Conservation (phyloP, 495 filamentous ascomycete species). For the Podospora didyma region DNA sequence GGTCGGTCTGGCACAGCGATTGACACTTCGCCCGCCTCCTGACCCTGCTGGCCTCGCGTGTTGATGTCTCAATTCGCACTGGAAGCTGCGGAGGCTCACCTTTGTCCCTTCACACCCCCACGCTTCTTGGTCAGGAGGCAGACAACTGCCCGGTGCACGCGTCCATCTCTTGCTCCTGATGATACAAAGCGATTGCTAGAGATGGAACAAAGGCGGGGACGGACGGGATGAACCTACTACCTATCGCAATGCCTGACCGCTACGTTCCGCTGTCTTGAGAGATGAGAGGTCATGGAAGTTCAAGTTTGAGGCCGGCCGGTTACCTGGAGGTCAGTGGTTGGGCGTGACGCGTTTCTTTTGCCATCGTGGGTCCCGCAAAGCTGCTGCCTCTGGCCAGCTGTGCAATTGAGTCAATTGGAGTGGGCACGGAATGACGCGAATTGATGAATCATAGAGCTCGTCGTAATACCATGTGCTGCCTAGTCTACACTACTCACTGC, state of each 20-base stretch:
- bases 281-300: not conserved
- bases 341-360: constrained; percentile 9
- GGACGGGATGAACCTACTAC: no score
- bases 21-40: constrained; percentile 3
- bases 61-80: not conserved
- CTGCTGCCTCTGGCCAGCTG: constrained; percentile 8
- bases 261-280: not conserved
- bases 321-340: not conserved
- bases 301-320: not conserved
- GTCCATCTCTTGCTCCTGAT: no score
- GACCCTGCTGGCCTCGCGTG: not conserved
- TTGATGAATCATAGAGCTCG: constrained; percentile 19
- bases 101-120: not conserved
- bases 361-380: constrained; percentile 9
- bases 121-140: no score
- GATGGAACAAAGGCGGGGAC: no score
- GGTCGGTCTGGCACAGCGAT: constrained; percentile 7
- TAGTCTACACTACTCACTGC: not conserved
- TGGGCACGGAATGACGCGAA: not conserved
- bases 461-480: constrained; percentile 12
- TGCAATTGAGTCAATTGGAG: constrained; percentile 17
- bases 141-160: no score
- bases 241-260: not conserved
- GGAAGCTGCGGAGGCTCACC: not conserved
- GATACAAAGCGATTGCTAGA: no score